Conservation (phyloP, 345 rosid genomes). For the Kernera saxatilis region DNA sequence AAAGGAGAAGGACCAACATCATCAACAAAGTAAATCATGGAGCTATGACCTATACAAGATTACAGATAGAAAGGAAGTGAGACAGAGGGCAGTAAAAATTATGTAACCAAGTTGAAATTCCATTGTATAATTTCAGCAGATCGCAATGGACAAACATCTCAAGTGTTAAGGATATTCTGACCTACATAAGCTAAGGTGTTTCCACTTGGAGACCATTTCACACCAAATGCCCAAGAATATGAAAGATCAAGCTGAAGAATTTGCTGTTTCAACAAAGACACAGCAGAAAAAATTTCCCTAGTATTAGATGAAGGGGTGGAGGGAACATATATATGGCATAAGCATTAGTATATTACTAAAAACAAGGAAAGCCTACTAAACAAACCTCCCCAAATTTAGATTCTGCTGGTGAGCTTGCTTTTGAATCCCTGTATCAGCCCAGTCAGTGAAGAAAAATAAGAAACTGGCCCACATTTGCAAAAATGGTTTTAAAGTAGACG, state of each 20-base stretch:
- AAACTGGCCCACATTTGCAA: neutral
- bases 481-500: neutral
- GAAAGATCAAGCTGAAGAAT: conserved; percentile 98
- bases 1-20: conserved; percentile 96
- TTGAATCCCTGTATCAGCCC: conserved; percentile 56
- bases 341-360: neutral
- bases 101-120: conserved; percentile 4
- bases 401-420: conserved; percentile 59
- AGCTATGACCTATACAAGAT: conserved; percentile 73
- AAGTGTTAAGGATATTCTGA: conserved; percentile 42
- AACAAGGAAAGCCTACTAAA: conserved; percentile 3
- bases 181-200: conserved; percentile 96
- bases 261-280: conserved; percentile 53
- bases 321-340: neutral
- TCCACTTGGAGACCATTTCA: conserved; percentile 98
- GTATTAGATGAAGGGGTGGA: neutral
- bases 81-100: neutral
- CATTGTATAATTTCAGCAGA: neutral
- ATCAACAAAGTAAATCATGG: conserved; percentile 95
- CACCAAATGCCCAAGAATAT: conserved; percentile 98
- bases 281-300: conserved; percentile 16
- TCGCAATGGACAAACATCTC: neutral
- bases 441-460: conserved; percentile 23
- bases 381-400: conserved; percentile 94
- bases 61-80: conserved; percentile 21